A percentile compares a stretch with the other conserved stretches of the same genome.
phyloP scores from a whole-genome alignment of 441 rosid genomes.

The Hypseocharis bilobata region DNA sequence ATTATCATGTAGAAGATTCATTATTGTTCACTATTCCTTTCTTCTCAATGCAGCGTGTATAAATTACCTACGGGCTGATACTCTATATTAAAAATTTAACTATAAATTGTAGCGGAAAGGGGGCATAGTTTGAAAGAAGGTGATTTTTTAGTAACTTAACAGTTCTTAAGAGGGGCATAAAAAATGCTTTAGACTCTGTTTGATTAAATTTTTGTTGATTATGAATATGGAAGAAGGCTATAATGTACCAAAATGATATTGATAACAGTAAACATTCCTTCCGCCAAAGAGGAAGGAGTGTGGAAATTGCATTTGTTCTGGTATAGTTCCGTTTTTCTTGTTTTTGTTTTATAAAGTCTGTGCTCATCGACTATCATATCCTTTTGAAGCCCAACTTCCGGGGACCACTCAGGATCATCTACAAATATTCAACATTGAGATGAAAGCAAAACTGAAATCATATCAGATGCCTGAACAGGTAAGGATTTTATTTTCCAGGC shows the following conservation, averaged over 20 bases:
- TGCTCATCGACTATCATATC: constrained; percentile 15
- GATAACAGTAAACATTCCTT: neutral
- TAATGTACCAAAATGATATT: neutral
- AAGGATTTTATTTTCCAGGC: constrained; percentile 7
- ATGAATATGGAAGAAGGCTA: neutral
- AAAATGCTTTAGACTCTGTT: neutral
- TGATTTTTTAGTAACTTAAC: neutral
- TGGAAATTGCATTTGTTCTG: neutral
- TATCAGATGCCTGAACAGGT: constrained; percentile 99
- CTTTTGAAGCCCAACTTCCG: constrained; percentile 75
- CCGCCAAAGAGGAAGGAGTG: neutral
- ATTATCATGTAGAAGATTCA: neutral
- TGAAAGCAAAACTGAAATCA: constrained; percentile 87
- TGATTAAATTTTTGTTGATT: neutral
- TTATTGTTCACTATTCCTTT: neutral
- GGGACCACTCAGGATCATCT: constrained; percentile 98
- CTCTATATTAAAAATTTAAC: no score
- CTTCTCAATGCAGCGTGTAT: no score
- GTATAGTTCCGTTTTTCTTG: neutral
- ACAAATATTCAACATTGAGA: constrained; percentile 94
- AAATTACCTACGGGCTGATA: no score
- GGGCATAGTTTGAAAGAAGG: no score
- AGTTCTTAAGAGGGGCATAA: neutral
- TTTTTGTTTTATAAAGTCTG: neutral
- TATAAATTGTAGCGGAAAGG: no score